phyloP scores from a whole-genome alignment of 2,329 filamentous ascomycete species.

The Aureobasidium sp. region DNA sequence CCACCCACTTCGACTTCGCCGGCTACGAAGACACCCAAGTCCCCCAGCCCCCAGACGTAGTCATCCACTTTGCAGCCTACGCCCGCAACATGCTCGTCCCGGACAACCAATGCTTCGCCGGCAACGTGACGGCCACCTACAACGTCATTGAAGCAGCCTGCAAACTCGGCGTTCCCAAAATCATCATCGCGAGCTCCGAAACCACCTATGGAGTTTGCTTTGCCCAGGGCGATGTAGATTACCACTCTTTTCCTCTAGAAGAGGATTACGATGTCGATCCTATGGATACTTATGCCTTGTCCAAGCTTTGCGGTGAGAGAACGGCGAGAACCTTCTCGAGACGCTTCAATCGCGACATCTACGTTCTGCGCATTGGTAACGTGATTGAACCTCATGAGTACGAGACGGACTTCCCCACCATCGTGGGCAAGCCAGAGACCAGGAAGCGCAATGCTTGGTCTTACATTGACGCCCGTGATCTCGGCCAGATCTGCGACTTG shows the following conservation, averaged over 20 bases:
- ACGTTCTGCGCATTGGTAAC: constrained; percentile 54
- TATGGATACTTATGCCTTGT: constrained; percentile 56
- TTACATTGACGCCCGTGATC: constrained; percentile 56
- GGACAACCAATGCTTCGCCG: constrained; percentile 52
- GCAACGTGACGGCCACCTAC: constrained; percentile 51
- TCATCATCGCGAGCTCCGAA: constrained; percentile 54
- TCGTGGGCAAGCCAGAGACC: constrained; percentile 43
- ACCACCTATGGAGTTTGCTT: constrained; percentile 58
- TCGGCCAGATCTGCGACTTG: constrained; percentile 55
- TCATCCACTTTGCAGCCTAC: constrained; percentile 57
- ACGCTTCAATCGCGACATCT: constrained; percentile 52
- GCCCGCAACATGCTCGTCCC: constrained; percentile 56
- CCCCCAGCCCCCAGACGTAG: constrained; percentile 48
- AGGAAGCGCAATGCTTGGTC: constrained; percentile 55
- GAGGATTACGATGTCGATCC: constrained; percentile 55
- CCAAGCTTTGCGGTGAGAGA: constrained; percentile 53
- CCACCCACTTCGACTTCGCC: constrained; percentile 49
- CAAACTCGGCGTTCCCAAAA: constrained; percentile 55
- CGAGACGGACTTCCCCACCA: constrained; percentile 44
- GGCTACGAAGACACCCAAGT: constrained; percentile 41
- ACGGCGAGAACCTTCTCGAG: constrained; percentile 51
- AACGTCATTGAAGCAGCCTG: constrained; percentile 58
- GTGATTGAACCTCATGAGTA: constrained; percentile 58
- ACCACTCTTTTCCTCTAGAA: constrained; percentile 51
- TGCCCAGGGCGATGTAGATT: constrained; percentile 52